Evolutionary conservation across 768 basidiomycete species (phyloP), one percentile per base, ranked within the genome.

Genomic region (Kwoniella bestiolae): DNA sequence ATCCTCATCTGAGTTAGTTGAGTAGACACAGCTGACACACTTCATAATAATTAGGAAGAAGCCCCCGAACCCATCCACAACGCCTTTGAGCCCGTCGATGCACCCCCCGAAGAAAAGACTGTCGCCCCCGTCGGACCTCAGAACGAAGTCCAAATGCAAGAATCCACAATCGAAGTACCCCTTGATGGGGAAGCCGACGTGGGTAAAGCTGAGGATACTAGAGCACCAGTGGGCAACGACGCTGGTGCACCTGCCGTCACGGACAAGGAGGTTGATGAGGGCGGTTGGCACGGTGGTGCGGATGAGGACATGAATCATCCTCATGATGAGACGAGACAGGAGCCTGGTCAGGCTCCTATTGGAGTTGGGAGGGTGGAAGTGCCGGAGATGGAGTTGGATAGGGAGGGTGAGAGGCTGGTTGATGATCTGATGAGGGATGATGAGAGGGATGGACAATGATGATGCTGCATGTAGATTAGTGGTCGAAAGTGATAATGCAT

Each of bases 241-340:
- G 79, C 79, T 21, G 79, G 79, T 21, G 76, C 75, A 8, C 78
- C 79, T 3, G 73, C 78, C 32, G 76, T 78, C 4, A 80, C 79
- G 14, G 74, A 63, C 38, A 63, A 35, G 12, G 71, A 59, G 21
- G 75, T 72, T 45, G 77, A 76, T 53, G 76, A 68, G n/a, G 76
- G 77, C 11, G 77, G 79, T 59, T 80, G 79, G 79, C 77, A 80
- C 35, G 79, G 79, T 29, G 79, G 75, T 49, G 78, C 78, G 0
- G 79, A 80, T 60, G 79, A 77, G 56, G 68, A 67, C 32, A 55
- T 59, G 49, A 65, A 57, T 28, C 38, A 62, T 56, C 55, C 67
- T 11, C 21, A 61, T 28, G 60, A 57, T 12, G 58, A 58, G 55
- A 60, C 12, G 44, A 64, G 34, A 45, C 21, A n/a, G 4, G 59